These are phyloP conservation scores for Candida schatavii DNA, from an alignment of 805 yeast genomes.

Conservation along the genomic window DNA sequence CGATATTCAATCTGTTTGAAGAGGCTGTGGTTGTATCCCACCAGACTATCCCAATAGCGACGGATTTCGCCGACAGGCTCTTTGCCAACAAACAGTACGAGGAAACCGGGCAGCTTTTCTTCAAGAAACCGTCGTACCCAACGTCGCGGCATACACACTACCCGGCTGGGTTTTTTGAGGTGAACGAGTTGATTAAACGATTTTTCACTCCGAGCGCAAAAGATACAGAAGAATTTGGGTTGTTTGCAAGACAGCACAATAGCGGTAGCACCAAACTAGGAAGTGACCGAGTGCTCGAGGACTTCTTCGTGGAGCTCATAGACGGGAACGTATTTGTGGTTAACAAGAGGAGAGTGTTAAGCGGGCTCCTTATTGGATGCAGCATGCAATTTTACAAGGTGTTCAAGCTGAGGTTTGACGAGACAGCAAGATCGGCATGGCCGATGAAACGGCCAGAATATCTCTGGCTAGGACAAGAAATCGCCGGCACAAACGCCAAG, in stretches of 20 bases:
- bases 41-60: conserved; percentile 24
- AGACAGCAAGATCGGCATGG: conserved; percentile 10
- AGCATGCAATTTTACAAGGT: conserved; percentile 23
- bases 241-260: conserved; percentile 10
- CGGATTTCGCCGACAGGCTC: conserved; percentile 11
- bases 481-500: conserved; percentile 20
- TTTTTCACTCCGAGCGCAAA: conserved; percentile 17
- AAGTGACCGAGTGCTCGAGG: conserved; percentile 18
- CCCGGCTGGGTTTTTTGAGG: conserved; percentile 29
- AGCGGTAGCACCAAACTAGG: conserved; percentile 1
- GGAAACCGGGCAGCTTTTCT: conserved; percentile 24
- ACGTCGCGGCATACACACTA: conserved; percentile 16
- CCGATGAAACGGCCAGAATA: conserved; percentile 16
- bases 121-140: conserved; percentile 24
- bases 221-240: conserved; percentile 19
- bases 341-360: conserved; percentile 22
- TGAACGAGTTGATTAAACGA: conserved; percentile 20
- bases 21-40: conserved; percentile 27
- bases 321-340: conserved; percentile 29
- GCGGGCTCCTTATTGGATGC: conserved; percentile 27
- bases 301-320: conserved; percentile 20
- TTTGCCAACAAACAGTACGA: conserved; percentile 19
- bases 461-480: conserved; percentile 34
- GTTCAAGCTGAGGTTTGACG: conserved; percentile 17
- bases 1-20: conserved; percentile 32